Conservation (phyloP, 2,329 filamentous ascomycete species). For the Sclerotinia borealis region DNA sequence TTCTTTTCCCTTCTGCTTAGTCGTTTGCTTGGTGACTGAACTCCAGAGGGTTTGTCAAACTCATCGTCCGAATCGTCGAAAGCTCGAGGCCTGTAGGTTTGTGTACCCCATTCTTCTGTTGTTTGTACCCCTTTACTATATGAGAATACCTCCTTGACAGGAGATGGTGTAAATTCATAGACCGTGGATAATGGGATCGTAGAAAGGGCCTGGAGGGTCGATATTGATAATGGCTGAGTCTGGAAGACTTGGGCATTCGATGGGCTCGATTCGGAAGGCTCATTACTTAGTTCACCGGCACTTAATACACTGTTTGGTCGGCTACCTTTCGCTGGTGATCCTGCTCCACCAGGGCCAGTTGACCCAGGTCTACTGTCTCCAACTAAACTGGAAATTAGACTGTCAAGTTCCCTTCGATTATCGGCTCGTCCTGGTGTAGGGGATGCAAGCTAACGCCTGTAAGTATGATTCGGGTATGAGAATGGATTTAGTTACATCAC, state of each 20-base stretch:
- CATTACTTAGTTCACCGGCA: conserved; percentile 72
- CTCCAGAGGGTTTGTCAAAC: conserved; percentile 50
- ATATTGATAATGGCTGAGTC: conserved; percentile 37
- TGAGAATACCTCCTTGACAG: conserved; percentile 78
- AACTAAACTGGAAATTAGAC: conserved; percentile 75
- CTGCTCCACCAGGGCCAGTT: conserved; percentile 55
- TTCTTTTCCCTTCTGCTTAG: conserved; percentile 73
- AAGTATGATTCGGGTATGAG: conserved; percentile 25
- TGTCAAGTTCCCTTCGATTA: conserved; percentile 72
- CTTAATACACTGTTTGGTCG: conserved; percentile 83
- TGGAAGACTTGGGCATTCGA: conserved; percentile 37
- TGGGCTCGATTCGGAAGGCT: conserved; percentile 55
- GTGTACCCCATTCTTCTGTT: conserved; percentile 61
- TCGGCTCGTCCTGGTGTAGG: conserved; percentile 65
- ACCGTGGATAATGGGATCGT: conserved; percentile 69
- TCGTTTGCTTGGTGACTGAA: conserved; percentile 62
- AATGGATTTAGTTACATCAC: conserved; percentile 55
- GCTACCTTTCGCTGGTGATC: conserved; percentile 66
- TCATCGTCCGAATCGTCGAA: conserved; percentile 58
- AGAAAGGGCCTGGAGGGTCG: conserved; percentile 57
- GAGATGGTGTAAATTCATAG: conserved; percentile 72
- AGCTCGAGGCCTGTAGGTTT: conserved; percentile 46
- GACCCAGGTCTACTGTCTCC: conserved; percentile 60
- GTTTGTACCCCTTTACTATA: conserved; percentile 98
- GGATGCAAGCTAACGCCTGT: conserved; percentile 52